phyloP scores from a whole-genome alignment of 176 grass and related monocot species.

The Zizania latifolia region DNA sequence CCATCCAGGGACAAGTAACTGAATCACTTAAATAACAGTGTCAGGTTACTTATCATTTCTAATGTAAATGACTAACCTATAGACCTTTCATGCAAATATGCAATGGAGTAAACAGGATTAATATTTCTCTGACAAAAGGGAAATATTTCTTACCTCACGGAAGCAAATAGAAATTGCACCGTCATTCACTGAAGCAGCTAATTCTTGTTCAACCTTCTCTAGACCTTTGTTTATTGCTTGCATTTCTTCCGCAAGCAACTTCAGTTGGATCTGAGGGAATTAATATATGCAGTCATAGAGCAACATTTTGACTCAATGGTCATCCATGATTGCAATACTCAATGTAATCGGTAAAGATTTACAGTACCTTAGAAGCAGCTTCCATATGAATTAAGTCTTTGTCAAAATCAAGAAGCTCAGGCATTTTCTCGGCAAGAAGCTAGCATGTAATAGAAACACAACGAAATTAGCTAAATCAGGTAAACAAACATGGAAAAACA shows the following conservation, averaged over 20 bases:
- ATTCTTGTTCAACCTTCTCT: slow-evolving; percentile 94
- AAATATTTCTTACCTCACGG: slow-evolving; percentile 47
- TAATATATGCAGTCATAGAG: slow-evolving; percentile 20
- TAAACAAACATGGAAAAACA: too few species aligned
- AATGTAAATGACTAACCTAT: background rate
- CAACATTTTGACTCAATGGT: slow-evolving; percentile 32
- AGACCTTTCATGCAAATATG: slow-evolving; percentile 2
- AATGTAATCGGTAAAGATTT: background rate
- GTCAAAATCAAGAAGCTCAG: slow-evolving; percentile 97
- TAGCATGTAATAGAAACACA: slow-evolving; percentile 32
- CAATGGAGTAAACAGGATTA: slow-evolving; percentile 7
- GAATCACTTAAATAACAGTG: background rate
- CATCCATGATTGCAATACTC: slow-evolving; percentile 8
- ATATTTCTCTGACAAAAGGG: slow-evolving; percentile 10
- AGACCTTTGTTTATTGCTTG: slow-evolving; percentile 99
- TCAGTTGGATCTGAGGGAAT: slow-evolving; percentile 76
- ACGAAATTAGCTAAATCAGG: slow-evolving; percentile 21
- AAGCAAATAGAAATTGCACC: slow-evolving; percentile 67
- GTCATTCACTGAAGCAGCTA: slow-evolving; percentile 75
- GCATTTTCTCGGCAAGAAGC: slow-evolving; percentile 92
- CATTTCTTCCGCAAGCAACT: slow-evolving; percentile 92
- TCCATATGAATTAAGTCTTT: slow-evolving; percentile 97
- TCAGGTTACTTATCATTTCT: too few species aligned
- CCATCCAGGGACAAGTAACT: background rate
- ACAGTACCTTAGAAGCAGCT: slow-evolving; percentile 89